Base-by-base conservation (phyloP, 2,329 filamentous ascomycete genomes). In the Sporothrix brasiliensis region DNA sequence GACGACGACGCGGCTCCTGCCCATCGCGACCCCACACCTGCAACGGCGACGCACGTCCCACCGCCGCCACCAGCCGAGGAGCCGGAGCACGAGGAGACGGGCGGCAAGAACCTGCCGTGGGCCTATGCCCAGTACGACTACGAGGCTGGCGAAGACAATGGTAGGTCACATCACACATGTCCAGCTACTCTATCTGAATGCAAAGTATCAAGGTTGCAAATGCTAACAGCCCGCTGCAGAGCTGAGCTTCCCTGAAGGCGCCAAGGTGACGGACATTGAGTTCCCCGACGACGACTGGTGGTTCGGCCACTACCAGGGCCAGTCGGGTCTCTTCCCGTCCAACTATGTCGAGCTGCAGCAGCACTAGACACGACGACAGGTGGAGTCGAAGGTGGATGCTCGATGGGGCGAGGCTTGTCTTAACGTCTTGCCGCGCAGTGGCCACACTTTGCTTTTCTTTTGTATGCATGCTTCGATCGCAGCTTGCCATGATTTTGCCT, bases 261-360 rank as follows among this genome's bases (percentile, higher is more conserved):
- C 92, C 52, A 93, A 84, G 73, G 91, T 99, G 75, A 91, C 87
- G 39, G 87, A 91, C 77, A 83, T 99, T 74, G 92, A 97, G 83
- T 98, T 98, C 81, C 95, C 95, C 2, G 95, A 98, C 76, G 94
- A 98, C 74, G 95, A 99, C 78, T 99, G 95, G 95, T 99, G 95
- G 95, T 91, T 94, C 76, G 95, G 95, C 71, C 89, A 92, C 76
- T 96, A 91, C 80, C 85, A 89, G 34, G 93, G 93, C 67, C 87
- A 90, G 71, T 87, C 87, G 41, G 95, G 95, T 73, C 85, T 99
- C 60, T 99, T 99, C 87, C 89, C 89, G 14, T 86, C 89, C 77
- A 91, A 91, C 79, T 91, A 91, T 75, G 89, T 91, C 73, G 82
- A 89, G 78, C 80, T 90, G 69, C 80, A 88, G 73, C 9, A 70